Percentiles rank a stretch among this genome's conserved stretches.
Conservation (phyloP, 306 rosid species). For the Rubus idaeus region DNA sequence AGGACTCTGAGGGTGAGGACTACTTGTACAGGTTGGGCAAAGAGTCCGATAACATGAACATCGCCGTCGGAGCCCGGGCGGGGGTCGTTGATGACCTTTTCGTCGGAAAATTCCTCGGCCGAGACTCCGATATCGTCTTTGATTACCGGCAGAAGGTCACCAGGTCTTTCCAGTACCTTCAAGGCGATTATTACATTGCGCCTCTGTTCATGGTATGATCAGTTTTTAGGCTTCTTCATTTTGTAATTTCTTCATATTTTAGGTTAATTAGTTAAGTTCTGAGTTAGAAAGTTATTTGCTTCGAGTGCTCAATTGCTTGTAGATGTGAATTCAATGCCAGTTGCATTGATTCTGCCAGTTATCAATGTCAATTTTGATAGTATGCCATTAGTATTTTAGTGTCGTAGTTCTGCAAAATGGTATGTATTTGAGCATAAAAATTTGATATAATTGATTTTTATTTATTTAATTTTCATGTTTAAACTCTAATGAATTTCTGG, state of each 20-base stretch:
- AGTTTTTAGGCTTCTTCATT: neutral
- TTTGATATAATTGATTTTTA: neutral
- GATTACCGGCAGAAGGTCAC: constrained; percentile 95
- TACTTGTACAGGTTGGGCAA: constrained; percentile 80
- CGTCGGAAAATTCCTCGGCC: constrained; percentile 83
- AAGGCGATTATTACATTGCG: constrained; percentile 92
- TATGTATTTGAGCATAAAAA: neutral
- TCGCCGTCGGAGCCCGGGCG: constrained; percentile 88
- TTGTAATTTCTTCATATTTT: neutral
- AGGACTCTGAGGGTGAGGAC: constrained; percentile 75
- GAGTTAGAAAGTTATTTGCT: neutral
- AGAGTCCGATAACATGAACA: constrained; percentile 94
- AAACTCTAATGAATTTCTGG: neutral
- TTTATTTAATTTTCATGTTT: neutral
- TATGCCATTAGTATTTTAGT: neutral
- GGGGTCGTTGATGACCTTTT: constrained; percentile 85
- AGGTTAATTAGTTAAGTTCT: neutral
- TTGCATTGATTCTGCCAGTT: neutral
- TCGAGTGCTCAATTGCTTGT: too few species aligned
- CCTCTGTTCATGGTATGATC: constrained; percentile 82
- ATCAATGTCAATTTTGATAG: neutral
- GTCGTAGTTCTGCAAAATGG: neutral
- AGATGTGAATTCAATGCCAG: neutral
- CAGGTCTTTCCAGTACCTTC: constrained; percentile 73
- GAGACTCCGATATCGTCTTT: constrained; percentile 90